These are phyloP conservation scores for Penicillium roqueforti DNA, from an alignment of 495 filamentous ascomycete genomes.

Conservation along the genomic window DNA sequence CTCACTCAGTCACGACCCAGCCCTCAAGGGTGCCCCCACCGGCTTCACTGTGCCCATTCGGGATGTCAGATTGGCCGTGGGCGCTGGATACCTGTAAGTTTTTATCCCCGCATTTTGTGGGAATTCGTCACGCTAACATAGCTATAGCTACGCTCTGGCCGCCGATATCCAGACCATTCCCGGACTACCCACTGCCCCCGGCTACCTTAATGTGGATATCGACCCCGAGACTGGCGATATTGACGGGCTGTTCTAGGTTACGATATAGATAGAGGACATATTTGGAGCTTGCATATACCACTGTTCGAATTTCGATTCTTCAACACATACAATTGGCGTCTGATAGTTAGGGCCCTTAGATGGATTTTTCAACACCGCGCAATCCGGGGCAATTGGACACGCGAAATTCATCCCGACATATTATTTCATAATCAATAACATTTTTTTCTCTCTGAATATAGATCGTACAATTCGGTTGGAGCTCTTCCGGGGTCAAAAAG, in stretches of 20 bases:
- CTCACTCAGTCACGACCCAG: slow-evolving; percentile 88
- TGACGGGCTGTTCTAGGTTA: slow-evolving; percentile 79
- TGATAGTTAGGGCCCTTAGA: slow-evolving; percentile 14
- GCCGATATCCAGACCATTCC: slow-evolving; percentile 99
- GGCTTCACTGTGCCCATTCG: slow-evolving; percentile 95
- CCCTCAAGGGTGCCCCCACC: slow-evolving; percentile 91
- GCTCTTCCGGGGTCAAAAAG: slow-evolving; percentile 11
- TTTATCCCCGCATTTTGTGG: slow-evolving; percentile 1
- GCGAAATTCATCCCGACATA: slow-evolving; percentile 1
- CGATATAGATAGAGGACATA: background rate
- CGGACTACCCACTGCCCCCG: slow-evolving; percentile 89
- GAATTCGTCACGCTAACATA: slow-evolving; percentile 12
- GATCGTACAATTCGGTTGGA: slow-evolving; percentile 20
- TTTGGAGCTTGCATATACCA: slow-evolving; percentile 17
- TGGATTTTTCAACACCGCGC: slow-evolving; percentile 22
- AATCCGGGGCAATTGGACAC: slow-evolving; percentile 7
- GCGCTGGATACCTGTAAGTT: slow-evolving; percentile 82
- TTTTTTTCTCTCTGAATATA: background rate
- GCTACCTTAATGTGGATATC: slow-evolving; percentile 94
- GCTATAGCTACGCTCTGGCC: slow-evolving; percentile 75
- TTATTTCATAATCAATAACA: background rate
- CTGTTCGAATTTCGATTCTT: slow-evolving; percentile 10
- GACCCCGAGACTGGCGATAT: slow-evolving; percentile 93
- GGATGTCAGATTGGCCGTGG: slow-evolving; percentile 90
- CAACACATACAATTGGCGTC: slow-evolving; percentile 25